phyloP scores from a whole-genome alignment of 225 moss, liverwort and hornwort genomes.

The Antitrichia curtipendula region DNA sequence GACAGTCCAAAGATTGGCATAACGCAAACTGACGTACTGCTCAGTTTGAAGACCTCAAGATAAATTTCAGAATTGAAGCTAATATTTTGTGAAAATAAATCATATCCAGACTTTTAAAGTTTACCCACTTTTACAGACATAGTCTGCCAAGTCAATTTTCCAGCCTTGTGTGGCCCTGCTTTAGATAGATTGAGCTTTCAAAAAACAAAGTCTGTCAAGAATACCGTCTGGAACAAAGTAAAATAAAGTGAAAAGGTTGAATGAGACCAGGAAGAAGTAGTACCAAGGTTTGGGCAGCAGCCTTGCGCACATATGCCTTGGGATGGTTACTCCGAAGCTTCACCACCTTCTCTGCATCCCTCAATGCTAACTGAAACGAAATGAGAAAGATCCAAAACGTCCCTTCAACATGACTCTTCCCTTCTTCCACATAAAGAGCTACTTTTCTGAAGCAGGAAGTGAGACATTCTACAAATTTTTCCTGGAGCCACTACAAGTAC shows the following conservation, averaged over 20 bases:
- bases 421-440: neutral
- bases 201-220: neutral
- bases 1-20: neutral
- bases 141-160: neutral
- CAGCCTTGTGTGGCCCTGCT: neutral
- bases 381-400: slow-evolving; percentile 1
- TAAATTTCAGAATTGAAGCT: neutral
- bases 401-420: neutral
- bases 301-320: slow-evolving; percentile 64
- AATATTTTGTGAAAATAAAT: neutral
- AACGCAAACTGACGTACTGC: neutral
- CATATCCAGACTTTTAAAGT: neutral
- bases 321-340: slow-evolving; percentile 56
- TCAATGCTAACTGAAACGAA: slow-evolving; percentile 65
- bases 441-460: neutral
- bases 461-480: neutral
- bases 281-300: slow-evolving; percentile 65
- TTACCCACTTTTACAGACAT: neutral
- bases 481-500: neutral
- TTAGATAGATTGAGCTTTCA: neutral
- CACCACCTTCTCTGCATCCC: slow-evolving; percentile 77
- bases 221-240: neutral
- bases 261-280: neutral
- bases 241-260: neutral
- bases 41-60: neutral